phyloP scores from a whole-genome alignment of 306 rosid genomes.

The Lagenaria siceraria region DNA sequence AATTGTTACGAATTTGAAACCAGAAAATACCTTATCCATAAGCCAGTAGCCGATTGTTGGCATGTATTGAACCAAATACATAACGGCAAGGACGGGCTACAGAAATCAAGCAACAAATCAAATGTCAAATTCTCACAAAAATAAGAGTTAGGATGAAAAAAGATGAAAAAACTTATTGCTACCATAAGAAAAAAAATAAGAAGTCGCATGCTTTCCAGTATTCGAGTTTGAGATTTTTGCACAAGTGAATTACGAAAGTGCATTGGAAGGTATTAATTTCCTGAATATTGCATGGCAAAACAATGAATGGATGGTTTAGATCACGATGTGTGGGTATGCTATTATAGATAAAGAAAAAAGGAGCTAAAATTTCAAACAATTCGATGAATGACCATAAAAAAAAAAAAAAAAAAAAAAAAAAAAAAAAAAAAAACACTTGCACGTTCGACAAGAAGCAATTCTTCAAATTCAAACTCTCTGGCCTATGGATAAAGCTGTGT shows the following conservation, averaged over 20 bases:
- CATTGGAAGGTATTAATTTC: neutral
- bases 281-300: neutral
- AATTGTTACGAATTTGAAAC: neutral
- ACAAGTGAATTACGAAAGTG: neutral
- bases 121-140: neutral
- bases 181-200: neutral
- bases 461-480: too few relatives aligned
- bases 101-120: neutral
- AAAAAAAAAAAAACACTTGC: too few relatives aligned
- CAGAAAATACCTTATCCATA: constrained; percentile 73
- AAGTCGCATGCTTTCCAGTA: neutral
- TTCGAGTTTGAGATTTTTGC: neutral
- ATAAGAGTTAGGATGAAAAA: neutral
- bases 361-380: neutral
- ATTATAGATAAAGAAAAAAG: neutral
- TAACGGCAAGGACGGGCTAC: constrained; percentile 82
- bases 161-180: too few relatives aligned
- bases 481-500: too few relatives aligned
- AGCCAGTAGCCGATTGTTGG: constrained; percentile 81
- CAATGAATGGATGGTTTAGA: neutral
- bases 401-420: too few relatives aligned
- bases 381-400: neutral
- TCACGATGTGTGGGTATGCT: neutral
- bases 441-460: too few relatives aligned
- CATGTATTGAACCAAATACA: constrained; percentile 89